phyloP scores from a whole-genome alignment of 768 basidiomycete genomes.

The Botryobasidium botryosum region DNA sequence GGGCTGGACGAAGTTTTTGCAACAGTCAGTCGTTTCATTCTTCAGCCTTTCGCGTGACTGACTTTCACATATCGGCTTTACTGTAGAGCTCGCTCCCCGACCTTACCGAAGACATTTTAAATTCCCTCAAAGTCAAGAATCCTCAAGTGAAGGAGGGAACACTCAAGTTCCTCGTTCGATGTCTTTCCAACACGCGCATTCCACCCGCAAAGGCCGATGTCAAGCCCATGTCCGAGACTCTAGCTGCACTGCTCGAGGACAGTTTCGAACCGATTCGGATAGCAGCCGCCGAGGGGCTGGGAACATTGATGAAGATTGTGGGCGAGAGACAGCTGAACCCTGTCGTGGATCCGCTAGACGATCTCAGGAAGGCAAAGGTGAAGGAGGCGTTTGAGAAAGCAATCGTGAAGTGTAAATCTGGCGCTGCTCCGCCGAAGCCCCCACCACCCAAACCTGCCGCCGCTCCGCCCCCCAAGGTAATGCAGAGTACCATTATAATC shows the following conservation, averaged over 20 bases:
- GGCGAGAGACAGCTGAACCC: constrained; percentile 86
- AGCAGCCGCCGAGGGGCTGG: constrained; percentile 77
- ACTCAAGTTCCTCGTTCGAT: constrained; percentile 69
- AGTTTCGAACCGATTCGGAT: constrained; percentile 75
- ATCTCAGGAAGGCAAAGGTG: constrained; percentile 79
- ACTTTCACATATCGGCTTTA: no score
- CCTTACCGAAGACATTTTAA: constrained; percentile 64
- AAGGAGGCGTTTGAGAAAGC: constrained; percentile 88
- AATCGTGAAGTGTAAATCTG: constrained; percentile 73
- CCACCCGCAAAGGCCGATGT: constrained; percentile 62
- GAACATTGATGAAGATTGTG: constrained; percentile 89
- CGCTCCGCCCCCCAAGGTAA: constrained; percentile 13
- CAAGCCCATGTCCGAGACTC: constrained; percentile 61
- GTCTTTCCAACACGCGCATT: constrained; percentile 47
- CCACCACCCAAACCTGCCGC: constrained; percentile 26
- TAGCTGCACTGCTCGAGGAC: constrained; percentile 69
- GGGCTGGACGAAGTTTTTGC: constrained; percentile 80
- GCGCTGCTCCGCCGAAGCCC: constrained; percentile 25
- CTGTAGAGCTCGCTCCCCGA: constrained; percentile 64
- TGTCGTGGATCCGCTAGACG: constrained; percentile 67
- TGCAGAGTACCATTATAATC: neutral
- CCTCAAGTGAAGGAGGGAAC: constrained; percentile 94
- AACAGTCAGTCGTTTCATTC: constrained; percentile 36
- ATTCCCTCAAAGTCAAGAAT: constrained; percentile 73
- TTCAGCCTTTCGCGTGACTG: constrained; percentile 4